These are phyloP conservation scores for Nelumbo lutea DNA, from an alignment of 164 flowering plant genomes.

Conservation along the genomic window DNA sequence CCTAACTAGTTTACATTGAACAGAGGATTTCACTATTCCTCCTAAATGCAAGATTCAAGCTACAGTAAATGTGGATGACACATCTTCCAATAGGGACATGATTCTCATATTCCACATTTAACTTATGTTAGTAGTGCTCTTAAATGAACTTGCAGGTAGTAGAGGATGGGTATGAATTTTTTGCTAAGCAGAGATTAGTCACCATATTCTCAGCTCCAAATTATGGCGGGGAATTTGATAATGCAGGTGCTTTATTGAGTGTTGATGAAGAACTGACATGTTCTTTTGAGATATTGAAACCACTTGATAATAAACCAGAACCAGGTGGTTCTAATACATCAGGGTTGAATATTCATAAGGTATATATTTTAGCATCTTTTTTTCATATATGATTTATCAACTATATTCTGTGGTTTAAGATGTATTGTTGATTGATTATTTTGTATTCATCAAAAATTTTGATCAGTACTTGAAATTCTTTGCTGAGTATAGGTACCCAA, in stretches of 20 bases:
- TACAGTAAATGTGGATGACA: too few species aligned
- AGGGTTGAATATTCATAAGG: conserved; percentile 35
- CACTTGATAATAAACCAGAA: conserved; percentile 22
- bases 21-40: too few species aligned
- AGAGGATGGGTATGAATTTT: conserved; percentile 60
- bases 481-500: conserved; percentile 25
- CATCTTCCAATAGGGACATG: too few species aligned
- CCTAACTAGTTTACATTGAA: too few species aligned
- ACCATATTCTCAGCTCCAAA: conserved; percentile 63
- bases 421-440: background rate
- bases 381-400: background rate
- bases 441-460: background rate
- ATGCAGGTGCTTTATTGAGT: conserved; percentile 56
- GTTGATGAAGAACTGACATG: conserved; percentile 45
- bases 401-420: background rate
- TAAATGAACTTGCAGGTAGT: conserved; percentile 35
- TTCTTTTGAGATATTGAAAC: conserved; percentile 54
- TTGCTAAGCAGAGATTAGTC: conserved; percentile 49
- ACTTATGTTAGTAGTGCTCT: background rate
- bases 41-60: too few species aligned
- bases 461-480: background rate
- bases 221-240: conserved; percentile 62
- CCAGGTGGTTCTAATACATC: conserved; percentile 28
- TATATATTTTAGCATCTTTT: conserved; percentile 4
- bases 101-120: too few species aligned